Percentiles rank a stretch among this genome's conserved stretches.
Evolutionary conservation across 345 rosid species (phyloP).

Genomic region (Euphorbia peplus): DNA sequence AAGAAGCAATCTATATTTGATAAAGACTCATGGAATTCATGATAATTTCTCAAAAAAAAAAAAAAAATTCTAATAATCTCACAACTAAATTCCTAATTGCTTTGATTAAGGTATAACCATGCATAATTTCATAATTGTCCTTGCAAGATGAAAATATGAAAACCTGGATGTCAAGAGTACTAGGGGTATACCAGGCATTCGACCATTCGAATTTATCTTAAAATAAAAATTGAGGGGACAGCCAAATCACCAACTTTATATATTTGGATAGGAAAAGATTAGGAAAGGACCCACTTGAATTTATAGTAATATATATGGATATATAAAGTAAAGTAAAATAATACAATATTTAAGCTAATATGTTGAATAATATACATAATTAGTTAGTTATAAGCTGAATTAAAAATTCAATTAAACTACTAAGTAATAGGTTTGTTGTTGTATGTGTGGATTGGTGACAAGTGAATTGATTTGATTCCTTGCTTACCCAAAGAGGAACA

Average conservation of each 20-base stretch:
- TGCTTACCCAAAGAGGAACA: not conserved
- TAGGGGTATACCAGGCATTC: constrained; percentile 1
- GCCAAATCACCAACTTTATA: constrained; percentile 12
- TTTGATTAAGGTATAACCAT: not conserved
- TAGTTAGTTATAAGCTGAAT: not conserved
- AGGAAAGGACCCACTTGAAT: constrained; percentile 12
- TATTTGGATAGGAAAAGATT: not conserved
- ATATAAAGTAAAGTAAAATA: not conserved
- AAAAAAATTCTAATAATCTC: not conserved
- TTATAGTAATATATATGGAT: not conserved
- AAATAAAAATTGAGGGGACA: constrained; percentile 13
- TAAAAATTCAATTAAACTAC: constrained; percentile 1
- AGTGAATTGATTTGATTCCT: constrained; percentile 2
- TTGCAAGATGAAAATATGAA: too few species aligned
- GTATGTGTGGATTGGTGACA: not conserved
- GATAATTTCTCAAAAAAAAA: not conserved
- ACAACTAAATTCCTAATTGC: not conserved
- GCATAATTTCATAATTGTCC: not conserved
- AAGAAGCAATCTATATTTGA: constrained; percentile 6
- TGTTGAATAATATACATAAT: not conserved
- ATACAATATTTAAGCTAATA: not conserved
- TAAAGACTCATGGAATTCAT: not conserved
- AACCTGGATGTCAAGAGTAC: not conserved
- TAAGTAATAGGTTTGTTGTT: not conserved
- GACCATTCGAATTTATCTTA: not conserved